Conservation (phyloP, 306 rosid species). For the Sicyos baderoa region DNA sequence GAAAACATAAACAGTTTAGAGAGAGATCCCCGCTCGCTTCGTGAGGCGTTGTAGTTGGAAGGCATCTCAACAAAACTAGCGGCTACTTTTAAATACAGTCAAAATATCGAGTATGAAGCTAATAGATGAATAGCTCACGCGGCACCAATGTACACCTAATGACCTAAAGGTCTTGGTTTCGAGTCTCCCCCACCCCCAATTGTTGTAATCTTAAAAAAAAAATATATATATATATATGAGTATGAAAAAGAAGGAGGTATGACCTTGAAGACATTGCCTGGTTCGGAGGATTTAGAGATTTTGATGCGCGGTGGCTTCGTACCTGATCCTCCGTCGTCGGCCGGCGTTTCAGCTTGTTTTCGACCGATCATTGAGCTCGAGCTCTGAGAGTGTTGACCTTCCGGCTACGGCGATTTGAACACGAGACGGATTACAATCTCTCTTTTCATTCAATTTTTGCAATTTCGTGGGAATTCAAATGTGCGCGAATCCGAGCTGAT, state of each 20-base stretch:
- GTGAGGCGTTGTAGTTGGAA: too few relatives aligned
- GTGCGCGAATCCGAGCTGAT: background rate
- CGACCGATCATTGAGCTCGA: constrained; percentile 30
- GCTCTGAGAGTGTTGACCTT: background rate
- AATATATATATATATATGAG: too few relatives aligned
- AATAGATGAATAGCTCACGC: too few relatives aligned
- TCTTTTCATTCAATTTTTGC: background rate
- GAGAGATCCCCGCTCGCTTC: too few relatives aligned
- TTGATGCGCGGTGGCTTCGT: constrained; percentile 50
- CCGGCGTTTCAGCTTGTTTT: constrained; percentile 45
- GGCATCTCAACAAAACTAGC: background rate
- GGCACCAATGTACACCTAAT: too few relatives aligned
- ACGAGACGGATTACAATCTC: too few relatives aligned
- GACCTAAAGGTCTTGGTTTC: too few relatives aligned
- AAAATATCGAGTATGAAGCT: constrained; percentile 5
- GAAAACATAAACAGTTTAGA: too few relatives aligned
- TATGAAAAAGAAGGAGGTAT: background rate
- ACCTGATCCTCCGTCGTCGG: constrained; percentile 62
- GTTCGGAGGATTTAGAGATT: constrained; percentile 56
- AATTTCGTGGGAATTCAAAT: constrained; percentile 13
- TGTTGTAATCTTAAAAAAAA: too few relatives aligned
- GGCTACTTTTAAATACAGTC: background rate
- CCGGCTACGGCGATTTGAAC: background rate
- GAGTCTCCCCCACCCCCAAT: too few relatives aligned
- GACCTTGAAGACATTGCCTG: constrained; percentile 60